Evolutionary conservation across 208 protist species (phyloP).

Genomic region (Crithidia brevicula): DNA sequence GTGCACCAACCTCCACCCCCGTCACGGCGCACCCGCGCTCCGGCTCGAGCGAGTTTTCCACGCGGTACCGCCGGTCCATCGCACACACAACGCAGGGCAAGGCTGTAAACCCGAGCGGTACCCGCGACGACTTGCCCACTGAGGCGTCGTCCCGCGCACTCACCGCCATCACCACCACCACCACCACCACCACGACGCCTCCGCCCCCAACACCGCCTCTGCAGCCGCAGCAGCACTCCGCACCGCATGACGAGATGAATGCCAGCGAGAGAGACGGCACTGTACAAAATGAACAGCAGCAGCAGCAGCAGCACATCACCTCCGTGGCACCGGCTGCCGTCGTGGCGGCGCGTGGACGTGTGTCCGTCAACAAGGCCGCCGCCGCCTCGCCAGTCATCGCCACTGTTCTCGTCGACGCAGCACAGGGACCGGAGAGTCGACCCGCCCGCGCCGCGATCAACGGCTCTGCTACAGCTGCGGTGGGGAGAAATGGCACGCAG

Average conservation of each 20-base stretch:
- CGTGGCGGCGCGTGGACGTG: conserved; percentile 3
- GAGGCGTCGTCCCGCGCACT: neutral
- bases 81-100: neutral
- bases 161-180: neutral
- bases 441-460: neutral
- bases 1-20: too few relatives aligned
- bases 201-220: neutral
- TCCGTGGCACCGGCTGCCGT: neutral
- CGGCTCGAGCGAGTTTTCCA: conserved; percentile 9
- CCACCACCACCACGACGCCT: neutral
- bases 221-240: too few relatives aligned
- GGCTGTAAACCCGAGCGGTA: neutral
- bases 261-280: neutral
- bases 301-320: conserved; percentile 6
- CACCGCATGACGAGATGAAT: neutral
- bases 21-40: conserved; percentile 11
- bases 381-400: neutral
- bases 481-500: neutral
- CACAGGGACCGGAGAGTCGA: conserved; percentile 3
- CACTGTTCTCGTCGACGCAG: neutral
- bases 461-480: neutral
- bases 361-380: neutral
- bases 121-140: neutral
- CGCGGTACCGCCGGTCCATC: conserved; percentile 10
- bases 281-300: neutral